Base-by-base conservation (phyloP, 2,329 filamentous ascomycete species). In the Arthrobotrys entomopaga region DNA sequence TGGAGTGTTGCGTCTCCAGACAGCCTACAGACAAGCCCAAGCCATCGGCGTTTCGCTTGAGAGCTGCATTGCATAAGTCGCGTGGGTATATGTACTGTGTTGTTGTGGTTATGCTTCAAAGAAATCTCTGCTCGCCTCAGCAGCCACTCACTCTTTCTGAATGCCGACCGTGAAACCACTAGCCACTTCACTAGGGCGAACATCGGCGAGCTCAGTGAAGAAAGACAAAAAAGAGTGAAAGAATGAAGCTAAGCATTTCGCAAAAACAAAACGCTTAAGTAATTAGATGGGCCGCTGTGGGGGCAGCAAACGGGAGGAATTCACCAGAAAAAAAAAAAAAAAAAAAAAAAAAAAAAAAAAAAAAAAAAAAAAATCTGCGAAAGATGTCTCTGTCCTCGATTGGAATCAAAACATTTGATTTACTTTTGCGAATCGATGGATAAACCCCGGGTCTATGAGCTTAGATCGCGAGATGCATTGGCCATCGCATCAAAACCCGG, bases 121-220 rank as follows among this genome's bases (percentile, higher is more conserved):
- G 10, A 34, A 34, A 34, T 34, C 29, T 34, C 10, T 46, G 42
- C 13, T 19, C 46, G 46, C 19, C 8, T 22, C n/a, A 50, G 7
- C 20, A 6, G 19, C 46, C 46, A 6, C 16, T 16, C 3, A 4
- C 16, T 46, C 1, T 13, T 43, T 43, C 53, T 34, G 24, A 57
- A 57, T 38, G 20, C 20, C 16, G 22, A 22, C 34, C 29, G 5
- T 5, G 7, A 10, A 34, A 34, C 29, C 29, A 34, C 29, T 34
- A 34, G n/a, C n/a, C n/a, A n/a, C n/a, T n/a, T n/a, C n/a, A n/a
- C n/a, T n/a, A n/a, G n/a, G n/a, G n/a, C n/a, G n/a, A 34, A 34
- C 29, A 8, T 57, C 65, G 65, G 65, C 65, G 65, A 70, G 65
- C 65, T 70, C 65, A 56, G 43, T 8, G 24, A 34, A 49, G 24